Percentiles rank a stretch among this genome's conserved stretches.
These are phyloP conservation scores for Suillus subluteus DNA, from an alignment of 768 basidiomycete species.

Conservation along the genomic window DNA sequence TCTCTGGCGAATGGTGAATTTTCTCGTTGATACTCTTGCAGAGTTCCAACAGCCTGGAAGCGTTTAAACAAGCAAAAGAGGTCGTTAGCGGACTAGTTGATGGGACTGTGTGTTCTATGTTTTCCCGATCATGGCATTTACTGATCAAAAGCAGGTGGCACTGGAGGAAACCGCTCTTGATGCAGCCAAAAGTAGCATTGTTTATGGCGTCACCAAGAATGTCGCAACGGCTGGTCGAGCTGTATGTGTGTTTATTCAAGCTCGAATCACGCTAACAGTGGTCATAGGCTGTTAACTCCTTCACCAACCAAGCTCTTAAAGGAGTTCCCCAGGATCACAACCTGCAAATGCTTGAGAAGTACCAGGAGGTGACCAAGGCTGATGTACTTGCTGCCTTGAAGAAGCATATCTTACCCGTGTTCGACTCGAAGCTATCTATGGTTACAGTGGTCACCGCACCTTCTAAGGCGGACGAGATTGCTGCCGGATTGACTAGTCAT, in stretches of 20 bases:
- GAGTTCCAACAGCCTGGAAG: conserved; percentile 81
- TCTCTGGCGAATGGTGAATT: neutral
- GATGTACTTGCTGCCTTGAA: conserved; percentile 72
- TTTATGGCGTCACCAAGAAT: conserved; percentile 77
- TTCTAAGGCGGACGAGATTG: conserved; percentile 74
- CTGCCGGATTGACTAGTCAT: conserved; percentile 57
- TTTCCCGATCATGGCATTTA: conserved; percentile 2
- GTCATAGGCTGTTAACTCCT: conserved; percentile 75
- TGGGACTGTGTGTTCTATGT: conserved; percentile 63
- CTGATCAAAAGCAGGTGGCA: conserved; percentile 55
- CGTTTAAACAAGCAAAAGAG: conserved; percentile 77
- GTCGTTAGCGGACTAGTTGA: conserved; percentile 82
- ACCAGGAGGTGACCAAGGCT: conserved; percentile 77
- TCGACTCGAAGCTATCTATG: conserved; percentile 74
- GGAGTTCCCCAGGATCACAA: conserved; percentile 77
- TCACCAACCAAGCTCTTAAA: conserved; percentile 90
- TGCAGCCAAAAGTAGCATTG: conserved; percentile 90
- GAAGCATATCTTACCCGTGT: conserved; percentile 84
- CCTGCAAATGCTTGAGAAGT: conserved; percentile 75
- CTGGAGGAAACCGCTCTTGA: conserved; percentile 83
- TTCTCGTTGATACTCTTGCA: conserved; percentile 33
- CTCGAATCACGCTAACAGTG: conserved; percentile 14
- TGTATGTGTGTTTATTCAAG: conserved; percentile 47
- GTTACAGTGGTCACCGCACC: conserved; percentile 85
- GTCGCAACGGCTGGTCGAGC: conserved; percentile 89